A percentile compares a stretch with the other conserved stretches of the same genome.
Conservation (phyloP, 1,139 yeast genomes). For the Taiozyma sp. region DNA sequence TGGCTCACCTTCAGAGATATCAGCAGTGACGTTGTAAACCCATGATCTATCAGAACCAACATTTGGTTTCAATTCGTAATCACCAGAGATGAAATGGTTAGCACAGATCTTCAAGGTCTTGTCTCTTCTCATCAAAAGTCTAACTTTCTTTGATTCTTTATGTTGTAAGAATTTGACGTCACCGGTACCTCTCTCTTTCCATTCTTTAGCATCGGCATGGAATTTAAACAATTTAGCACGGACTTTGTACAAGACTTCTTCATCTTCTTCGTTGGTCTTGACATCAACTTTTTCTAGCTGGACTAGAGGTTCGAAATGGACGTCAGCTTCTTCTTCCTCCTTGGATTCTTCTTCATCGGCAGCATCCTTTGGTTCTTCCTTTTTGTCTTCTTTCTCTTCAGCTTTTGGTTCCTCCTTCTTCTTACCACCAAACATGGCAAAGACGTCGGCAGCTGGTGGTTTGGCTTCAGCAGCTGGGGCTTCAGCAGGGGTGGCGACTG, state of each 20-base stretch:
- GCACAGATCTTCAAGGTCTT: conserved; percentile 98
- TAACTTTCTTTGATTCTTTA: conserved; percentile 72
- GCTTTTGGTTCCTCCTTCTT: conserved; percentile 41
- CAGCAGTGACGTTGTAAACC: conserved; percentile 96
- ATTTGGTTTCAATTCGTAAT: conserved; percentile 82
- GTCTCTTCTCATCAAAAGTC: conserved; percentile 97
- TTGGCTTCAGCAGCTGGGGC: conserved; percentile 12
- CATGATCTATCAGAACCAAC: conserved; percentile 98
- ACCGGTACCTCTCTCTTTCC: conserved; percentile 99
- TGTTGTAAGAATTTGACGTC: conserved; percentile 95
- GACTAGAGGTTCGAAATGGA: conserved; percentile 95
- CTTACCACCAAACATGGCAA: conserved; percentile 88
- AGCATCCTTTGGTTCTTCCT: conserved; percentile 29
- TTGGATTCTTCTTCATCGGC: conserved; percentile 33
- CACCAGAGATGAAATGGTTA: conserved; percentile 86
- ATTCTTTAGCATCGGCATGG: conserved; percentile 78
- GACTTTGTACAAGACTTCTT: conserved; percentile 81
- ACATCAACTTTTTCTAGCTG: conserved; percentile 94
- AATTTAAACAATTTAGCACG: conserved; percentile 95
- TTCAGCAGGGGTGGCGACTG: conserved; percentile 22
- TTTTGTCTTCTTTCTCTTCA: conserved; percentile 31
- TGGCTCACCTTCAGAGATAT: conserved; percentile 91
- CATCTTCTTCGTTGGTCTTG: conserved; percentile 95
- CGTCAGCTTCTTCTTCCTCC: conserved; percentile 72
- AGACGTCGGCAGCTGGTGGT: conserved; percentile 70